phyloP scores from a whole-genome alignment of 306 rosid species.

The Begonia masoniana region DNA sequence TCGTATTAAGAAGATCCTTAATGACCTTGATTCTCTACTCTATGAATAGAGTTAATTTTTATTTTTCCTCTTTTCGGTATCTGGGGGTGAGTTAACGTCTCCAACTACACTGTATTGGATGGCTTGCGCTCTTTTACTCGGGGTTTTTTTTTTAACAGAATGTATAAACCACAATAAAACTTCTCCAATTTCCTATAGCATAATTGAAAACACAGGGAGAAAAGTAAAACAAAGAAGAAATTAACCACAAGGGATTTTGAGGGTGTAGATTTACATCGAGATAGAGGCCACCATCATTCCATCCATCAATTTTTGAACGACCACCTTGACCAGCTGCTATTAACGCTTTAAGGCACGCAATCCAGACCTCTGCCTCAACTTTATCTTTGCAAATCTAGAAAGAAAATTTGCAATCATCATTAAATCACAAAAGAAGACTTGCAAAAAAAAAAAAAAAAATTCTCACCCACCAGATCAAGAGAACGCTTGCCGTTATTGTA shows the following conservation, averaged over 20 bases:
- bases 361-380: conserved; percentile 95
- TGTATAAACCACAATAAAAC: too few relatives aligned
- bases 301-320: conserved; percentile 94
- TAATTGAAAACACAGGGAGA: background rate
- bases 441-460: conserved; percentile 1
- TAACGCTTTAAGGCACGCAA: conserved; percentile 74
- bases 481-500: conserved; percentile 81
- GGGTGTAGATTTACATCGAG: conserved; percentile 55
- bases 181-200: background rate
- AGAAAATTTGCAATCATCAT: background rate
- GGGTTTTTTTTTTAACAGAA: too few relatives aligned
- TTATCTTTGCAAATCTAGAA: conserved; percentile 93
- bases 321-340: conserved; percentile 86
- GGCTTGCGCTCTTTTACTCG: too few relatives aligned
- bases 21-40: too few relatives aligned
- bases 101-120: too few relatives aligned
- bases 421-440: conserved; percentile 1
- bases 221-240: too few relatives aligned
- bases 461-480: conserved; percentile 78
- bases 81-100: too few relatives aligned
- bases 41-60: too few relatives aligned
- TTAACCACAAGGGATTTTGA: background rate
- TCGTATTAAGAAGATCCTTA: too few relatives aligned
- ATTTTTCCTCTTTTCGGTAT: too few relatives aligned
- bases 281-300: conserved; percentile 90